phyloP scores from a whole-genome alignment of 129 eudicot genomes.

The Lactuca sativa region DNA sequence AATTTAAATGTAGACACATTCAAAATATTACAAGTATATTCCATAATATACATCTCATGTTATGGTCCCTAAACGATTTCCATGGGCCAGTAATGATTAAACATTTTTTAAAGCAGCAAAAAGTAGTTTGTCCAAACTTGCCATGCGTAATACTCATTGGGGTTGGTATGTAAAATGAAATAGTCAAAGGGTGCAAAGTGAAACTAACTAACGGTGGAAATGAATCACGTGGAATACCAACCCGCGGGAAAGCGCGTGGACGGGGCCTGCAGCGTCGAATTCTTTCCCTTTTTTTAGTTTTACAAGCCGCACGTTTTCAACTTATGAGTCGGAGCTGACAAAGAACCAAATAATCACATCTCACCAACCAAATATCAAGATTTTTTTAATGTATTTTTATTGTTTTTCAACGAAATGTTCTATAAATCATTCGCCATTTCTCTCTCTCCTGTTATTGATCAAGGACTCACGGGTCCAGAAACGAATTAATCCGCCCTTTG shows the following conservation, averaged over 20 bases:
- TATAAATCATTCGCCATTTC: slow-evolving; percentile 29
- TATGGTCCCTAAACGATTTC: no score
- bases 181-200: slow-evolving; percentile 20
- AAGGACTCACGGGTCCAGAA: not conserved
- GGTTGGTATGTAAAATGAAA: not conserved
- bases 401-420: not conserved
- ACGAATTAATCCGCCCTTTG: slow-evolving; percentile 26
- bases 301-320: slow-evolving; percentile 35
- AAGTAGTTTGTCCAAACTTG: not conserved
- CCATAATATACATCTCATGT: no score
- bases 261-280: not conserved
- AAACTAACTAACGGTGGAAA: slow-evolving; percentile 26
- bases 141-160: not conserved
- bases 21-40: no score
- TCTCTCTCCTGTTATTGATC: slow-evolving; percentile 25
- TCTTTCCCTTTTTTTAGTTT: not conserved
- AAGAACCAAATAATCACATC: slow-evolving; percentile 35
- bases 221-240: slow-evolving; percentile 7
- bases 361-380: slow-evolving; percentile 33
- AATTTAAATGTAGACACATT: no score
- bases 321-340: slow-evolving; percentile 49
- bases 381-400: not conserved
- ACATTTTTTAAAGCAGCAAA: not conserved
- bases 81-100: no score
- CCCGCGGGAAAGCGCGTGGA: slow-evolving; percentile 28